phyloP scores from a whole-genome alignment of 208 protist species.

The Novymonas esmeraldas region DNA sequence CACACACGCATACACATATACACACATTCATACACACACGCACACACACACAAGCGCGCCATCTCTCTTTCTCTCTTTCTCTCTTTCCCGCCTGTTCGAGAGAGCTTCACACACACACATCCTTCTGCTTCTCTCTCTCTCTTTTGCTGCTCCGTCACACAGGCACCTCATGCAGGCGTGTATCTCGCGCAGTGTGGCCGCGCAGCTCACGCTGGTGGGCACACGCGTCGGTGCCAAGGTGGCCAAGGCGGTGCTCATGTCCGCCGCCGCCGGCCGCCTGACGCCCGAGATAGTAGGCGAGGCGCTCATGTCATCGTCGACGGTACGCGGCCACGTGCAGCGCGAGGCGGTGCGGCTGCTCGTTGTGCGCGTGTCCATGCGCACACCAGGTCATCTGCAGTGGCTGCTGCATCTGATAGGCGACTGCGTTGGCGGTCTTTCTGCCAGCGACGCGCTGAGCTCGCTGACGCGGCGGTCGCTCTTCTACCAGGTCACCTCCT shows the following conservation, averaged over 20 bases:
- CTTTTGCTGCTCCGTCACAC: constrained; percentile 2
- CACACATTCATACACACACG: neutral
- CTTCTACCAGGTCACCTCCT: constrained; percentile 49
- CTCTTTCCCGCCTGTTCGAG: too few relatives aligned
- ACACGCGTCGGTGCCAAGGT: constrained; percentile 36
- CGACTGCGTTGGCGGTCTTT: constrained; percentile 19
- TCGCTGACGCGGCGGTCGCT: constrained; percentile 48
- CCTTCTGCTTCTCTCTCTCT: neutral
- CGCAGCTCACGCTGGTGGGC: constrained; percentile 36
- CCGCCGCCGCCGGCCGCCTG: constrained; percentile 30
- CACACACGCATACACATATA: neutral
- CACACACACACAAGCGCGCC: neutral
- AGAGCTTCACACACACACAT: neutral
- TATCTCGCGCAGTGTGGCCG: constrained; percentile 12
- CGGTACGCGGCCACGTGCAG: constrained; percentile 54
- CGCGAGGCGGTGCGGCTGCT: constrained; percentile 46
- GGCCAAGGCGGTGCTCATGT: constrained; percentile 42
- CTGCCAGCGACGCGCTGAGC: constrained; percentile 32
- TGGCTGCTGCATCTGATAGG: constrained; percentile 37
- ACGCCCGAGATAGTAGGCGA: constrained; percentile 57
- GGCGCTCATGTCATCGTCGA: constrained; percentile 41
- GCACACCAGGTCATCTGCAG: constrained; percentile 30
- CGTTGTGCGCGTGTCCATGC: constrained; percentile 39
- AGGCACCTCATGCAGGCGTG: constrained; percentile 9
- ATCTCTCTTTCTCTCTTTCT: constrained; percentile 3